Percentiles rank a stretch among this genome's conserved stretches.
These are phyloP conservation scores for Colletotrichum sp. DNA, from an alignment of 2,329 filamentous ascomycete genomes.

Conservation along the genomic window DNA sequence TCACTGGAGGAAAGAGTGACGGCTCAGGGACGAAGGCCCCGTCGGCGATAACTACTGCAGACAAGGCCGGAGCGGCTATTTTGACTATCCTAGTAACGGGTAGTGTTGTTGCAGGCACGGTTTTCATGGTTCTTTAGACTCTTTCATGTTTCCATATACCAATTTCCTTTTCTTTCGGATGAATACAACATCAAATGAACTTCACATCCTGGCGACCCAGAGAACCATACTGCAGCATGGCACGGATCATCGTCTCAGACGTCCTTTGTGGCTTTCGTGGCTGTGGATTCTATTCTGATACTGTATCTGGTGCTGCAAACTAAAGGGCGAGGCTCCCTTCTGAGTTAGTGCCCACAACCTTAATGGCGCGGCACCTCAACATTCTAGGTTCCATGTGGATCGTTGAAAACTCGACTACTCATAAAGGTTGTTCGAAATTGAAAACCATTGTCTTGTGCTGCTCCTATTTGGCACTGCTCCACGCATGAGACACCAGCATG, in stretches of 20 bases:
- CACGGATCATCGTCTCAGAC: background rate
- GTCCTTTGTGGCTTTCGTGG: background rate
- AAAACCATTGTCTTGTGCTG: background rate
- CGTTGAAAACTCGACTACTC: background rate
- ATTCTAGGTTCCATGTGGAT: background rate
- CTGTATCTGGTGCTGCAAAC: background rate
- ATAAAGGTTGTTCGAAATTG: background rate
- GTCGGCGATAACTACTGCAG: conserved; percentile 53
- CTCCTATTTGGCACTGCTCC: background rate
- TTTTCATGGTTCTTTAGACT: background rate
- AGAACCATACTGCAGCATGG: background rate
- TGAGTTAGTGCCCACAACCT: background rate
- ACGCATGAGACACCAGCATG: background rate
- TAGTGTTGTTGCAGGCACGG: conserved; percentile 36
- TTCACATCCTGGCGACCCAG: background rate
- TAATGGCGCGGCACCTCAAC: background rate
- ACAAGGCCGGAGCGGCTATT: conserved; percentile 72
- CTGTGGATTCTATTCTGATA: background rate
- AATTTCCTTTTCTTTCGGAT: background rate
- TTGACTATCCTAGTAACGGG: conserved; percentile 62
- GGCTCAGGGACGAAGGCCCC: background rate
- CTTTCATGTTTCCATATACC: background rate
- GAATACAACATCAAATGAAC: background rate
- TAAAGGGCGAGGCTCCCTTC: background rate
- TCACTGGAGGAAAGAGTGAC: conserved; percentile 18